A percentile compares a stretch with the other conserved stretches of the same genome.
Conservation (phyloP, 306 rosid genomes). For the Carpinus fangiana region DNA sequence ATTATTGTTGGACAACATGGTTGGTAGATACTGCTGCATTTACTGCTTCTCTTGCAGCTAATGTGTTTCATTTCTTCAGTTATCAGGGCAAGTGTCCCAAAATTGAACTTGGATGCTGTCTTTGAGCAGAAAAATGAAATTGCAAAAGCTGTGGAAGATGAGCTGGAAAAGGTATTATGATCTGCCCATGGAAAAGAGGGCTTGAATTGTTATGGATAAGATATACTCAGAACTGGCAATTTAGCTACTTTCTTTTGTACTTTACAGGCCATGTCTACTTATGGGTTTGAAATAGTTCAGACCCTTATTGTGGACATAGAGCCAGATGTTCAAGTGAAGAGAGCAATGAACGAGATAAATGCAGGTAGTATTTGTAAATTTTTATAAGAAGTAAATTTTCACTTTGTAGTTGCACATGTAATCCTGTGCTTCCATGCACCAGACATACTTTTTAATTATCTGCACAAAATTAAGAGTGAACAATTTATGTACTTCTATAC, state of each 20-base stretch:
- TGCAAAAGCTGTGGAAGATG: slow-evolving; percentile 63
- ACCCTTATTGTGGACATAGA: slow-evolving; percentile 68
- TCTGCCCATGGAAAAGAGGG: background rate
- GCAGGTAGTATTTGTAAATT: slow-evolving; percentile 49
- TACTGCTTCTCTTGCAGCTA: slow-evolving; percentile 10
- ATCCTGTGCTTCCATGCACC: background rate
- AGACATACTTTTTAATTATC: slow-evolving; percentile 1
- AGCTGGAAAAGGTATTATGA: slow-evolving; percentile 64
- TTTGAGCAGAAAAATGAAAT: slow-evolving; percentile 73
- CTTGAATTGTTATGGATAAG: background rate
- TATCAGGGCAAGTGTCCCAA: slow-evolving; percentile 67
- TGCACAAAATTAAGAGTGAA: background rate
- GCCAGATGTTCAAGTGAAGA: slow-evolving; percentile 61
- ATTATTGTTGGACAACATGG: slow-evolving; percentile 9
- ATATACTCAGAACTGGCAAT: background rate
- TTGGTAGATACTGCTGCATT: slow-evolving; percentile 8
- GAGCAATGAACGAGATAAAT: slow-evolving; percentile 74
- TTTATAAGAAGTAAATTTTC: background rate
- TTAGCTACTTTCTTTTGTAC: slow-evolving; percentile 5
- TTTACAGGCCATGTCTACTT: slow-evolving; percentile 62
- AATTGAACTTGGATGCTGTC: slow-evolving; percentile 64
- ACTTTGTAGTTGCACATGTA: slow-evolving; percentile 8
- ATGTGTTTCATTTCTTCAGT: slow-evolving; percentile 40
- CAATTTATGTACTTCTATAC: background rate
- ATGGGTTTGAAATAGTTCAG: slow-evolving; percentile 68